A percentile compares a stretch with the other conserved stretches of the same genome.
Conservation (phyloP, 2,329 filamentous ascomycete genomes). For the Scortechinia acanthostroma region DNA sequence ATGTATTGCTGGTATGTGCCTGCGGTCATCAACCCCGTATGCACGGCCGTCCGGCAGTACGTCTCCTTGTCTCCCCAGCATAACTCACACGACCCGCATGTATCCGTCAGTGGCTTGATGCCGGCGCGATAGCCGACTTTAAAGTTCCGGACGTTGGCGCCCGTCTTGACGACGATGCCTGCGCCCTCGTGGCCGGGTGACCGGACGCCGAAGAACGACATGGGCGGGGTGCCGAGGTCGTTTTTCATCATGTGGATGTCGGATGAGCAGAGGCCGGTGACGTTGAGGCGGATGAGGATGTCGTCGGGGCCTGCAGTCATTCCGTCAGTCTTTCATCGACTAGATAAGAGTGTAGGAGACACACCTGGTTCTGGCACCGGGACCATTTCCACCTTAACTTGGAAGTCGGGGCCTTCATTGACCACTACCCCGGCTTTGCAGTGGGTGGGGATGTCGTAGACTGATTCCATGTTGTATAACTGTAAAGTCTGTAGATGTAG, state of each 20-base stretch:
- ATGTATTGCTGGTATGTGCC: slow-evolving; percentile 54
- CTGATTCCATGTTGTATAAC: neutral
- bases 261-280: slow-evolving; percentile 46
- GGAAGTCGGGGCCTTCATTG: slow-evolving; percentile 38
- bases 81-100: slow-evolving; percentile 37
- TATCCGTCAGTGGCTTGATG: slow-evolving; percentile 39
- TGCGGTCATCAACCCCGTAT: slow-evolving; percentile 31
- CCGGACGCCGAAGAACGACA: slow-evolving; percentile 30
- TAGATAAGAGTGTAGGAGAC: slow-evolving; percentile 10
- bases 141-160: slow-evolving; percentile 39
- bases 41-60: slow-evolving; percentile 35
- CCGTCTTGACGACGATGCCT: slow-evolving; percentile 47
- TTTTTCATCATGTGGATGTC: slow-evolving; percentile 50
- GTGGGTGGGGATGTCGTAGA: slow-evolving; percentile 31
- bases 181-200: slow-evolving; percentile 48
- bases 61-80: slow-evolving; percentile 44
- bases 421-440: slow-evolving; percentile 40
- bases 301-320: slow-evolving; percentile 28
- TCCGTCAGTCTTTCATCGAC: slow-evolving; percentile 27
- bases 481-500: too few species aligned
- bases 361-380: slow-evolving; percentile 37
- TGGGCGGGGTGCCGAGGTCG: slow-evolving; percentile 38
- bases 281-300: slow-evolving; percentile 45
- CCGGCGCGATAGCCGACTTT: slow-evolving; percentile 44
- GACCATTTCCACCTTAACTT: slow-evolving; percentile 34